These are phyloP conservation scores for Pisolithus marmoratus DNA, from an alignment of 768 basidiomycete genomes.

Conservation along the genomic window DNA sequence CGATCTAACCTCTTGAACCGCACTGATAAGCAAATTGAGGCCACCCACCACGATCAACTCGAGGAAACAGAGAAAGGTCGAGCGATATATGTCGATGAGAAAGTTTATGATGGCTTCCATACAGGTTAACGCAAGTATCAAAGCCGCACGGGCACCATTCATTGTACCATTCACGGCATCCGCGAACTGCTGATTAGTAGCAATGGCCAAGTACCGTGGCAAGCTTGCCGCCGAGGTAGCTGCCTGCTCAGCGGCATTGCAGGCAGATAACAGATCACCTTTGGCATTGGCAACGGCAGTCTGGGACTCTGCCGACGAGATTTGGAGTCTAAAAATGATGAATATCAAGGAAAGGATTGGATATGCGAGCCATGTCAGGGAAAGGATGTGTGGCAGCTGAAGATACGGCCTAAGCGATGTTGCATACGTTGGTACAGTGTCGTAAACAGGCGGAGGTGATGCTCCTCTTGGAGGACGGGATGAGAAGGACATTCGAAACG, in stretches of 20 bases:
- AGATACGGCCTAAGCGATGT: conserved; percentile 73
- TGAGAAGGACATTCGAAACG: conserved; percentile 25
- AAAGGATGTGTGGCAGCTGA: conserved; percentile 73
- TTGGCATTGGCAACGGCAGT: conserved; percentile 66
- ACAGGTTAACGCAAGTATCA: conserved; percentile 69
- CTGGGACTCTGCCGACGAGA: conserved; percentile 67
- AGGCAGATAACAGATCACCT: conserved; percentile 72
- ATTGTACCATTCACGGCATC: conserved; percentile 77
- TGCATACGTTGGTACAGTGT: conserved; percentile 26
- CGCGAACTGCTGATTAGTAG: conserved; percentile 74
- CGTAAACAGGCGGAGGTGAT: conserved; percentile 53
- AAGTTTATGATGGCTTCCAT: conserved; percentile 91
- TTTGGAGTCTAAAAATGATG: conserved; percentile 74
- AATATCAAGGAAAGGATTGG: conserved; percentile 87
- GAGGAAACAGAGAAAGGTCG: conserved; percentile 89
- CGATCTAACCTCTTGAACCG: conserved; percentile 70
- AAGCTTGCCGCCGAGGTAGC: conserved; percentile 79
- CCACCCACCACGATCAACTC: conserved; percentile 84
- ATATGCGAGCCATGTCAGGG: conserved; percentile 87
- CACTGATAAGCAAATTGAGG: conserved; percentile 72
- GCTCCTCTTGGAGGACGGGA: conserved; percentile 21
- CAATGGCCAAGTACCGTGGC: conserved; percentile 83
- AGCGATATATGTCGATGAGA: conserved; percentile 87
- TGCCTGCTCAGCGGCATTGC: conserved; percentile 78
- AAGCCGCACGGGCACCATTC: conserved; percentile 65